Evolutionary conservation across 2,329 filamentous ascomycete genomes (phyloP).

Genomic region (Epichloe festucae): DNA sequence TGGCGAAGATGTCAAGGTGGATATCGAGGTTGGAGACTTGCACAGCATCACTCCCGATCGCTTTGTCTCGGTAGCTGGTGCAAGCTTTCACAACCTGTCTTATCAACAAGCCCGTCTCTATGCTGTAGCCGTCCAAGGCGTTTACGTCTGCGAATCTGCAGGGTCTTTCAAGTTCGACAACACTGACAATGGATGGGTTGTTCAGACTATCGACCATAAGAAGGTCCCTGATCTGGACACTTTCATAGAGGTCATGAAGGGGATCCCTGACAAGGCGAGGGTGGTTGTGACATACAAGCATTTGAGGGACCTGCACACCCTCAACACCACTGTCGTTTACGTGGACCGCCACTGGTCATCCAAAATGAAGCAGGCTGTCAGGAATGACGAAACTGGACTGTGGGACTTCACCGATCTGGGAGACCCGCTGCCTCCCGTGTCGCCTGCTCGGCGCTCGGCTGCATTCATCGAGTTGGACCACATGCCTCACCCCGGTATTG

Average conservation of each 20-base stretch:
- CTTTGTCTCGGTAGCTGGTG: conserved; percentile 88
- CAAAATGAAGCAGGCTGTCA: conserved; percentile 84
- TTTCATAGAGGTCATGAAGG: conserved; percentile 84
- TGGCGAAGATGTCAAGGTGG: conserved; percentile 73
- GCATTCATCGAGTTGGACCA: conserved; percentile 89
- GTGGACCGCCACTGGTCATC: conserved; percentile 92
- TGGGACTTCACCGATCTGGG: conserved; percentile 91
- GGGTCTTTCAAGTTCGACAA: conserved; percentile 93
- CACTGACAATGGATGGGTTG: conserved; percentile 82
- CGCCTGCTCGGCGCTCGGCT: conserved; percentile 62
- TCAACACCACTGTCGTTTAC: conserved; percentile 84
- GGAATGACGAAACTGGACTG: conserved; percentile 78
- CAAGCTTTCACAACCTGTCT: conserved; percentile 88
- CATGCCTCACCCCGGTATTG: conserved; percentile 77
- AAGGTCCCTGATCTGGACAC: conserved; percentile 76
- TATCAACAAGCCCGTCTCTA: conserved; percentile 97
- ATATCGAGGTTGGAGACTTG: conserved; percentile 75
- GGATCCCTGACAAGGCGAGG: conserved; percentile 67
- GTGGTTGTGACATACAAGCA: conserved; percentile 95
- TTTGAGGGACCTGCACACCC: conserved; percentile 82
- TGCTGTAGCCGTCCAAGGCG: conserved; percentile 80
- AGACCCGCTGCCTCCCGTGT: conserved; percentile 62
- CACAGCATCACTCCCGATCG: conserved; percentile 92
- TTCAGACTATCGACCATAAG: conserved; percentile 85
- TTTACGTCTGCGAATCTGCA: conserved; percentile 88